Percentiles rank a stretch among this genome's conserved stretches.
phyloP scores from a whole-genome alignment of 176 grass and related monocot genomes.

The Carex myosuroides region DNA sequence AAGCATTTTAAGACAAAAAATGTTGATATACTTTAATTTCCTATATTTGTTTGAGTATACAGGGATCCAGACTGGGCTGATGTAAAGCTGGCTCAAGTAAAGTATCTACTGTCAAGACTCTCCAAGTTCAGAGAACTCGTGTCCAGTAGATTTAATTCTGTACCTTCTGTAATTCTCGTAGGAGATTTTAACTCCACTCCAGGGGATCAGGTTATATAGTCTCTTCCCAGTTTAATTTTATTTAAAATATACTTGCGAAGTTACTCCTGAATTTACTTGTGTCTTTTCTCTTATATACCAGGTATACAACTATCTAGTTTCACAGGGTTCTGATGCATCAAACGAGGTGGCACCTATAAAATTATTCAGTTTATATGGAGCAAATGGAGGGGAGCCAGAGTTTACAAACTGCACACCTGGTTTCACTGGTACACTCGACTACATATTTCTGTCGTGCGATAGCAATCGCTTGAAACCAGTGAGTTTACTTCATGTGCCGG shows the following conservation, averaged over 20 bases:
- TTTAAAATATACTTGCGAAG: not conserved
- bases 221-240: not conserved
- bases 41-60: constrained; percentile 23
- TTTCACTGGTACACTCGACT: constrained; percentile 88
- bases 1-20: not conserved
- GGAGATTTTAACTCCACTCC: constrained; percentile 96
- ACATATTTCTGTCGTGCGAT: constrained; percentile 41
- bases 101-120: constrained; percentile 76
- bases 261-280: not conserved
- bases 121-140: constrained; percentile 65
- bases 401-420: constrained; percentile 88
- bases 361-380: constrained; percentile 61
- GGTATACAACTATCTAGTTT: constrained; percentile 75
- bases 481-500: constrained; percentile 58
- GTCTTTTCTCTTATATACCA: constrained; percentile 24
- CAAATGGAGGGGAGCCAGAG: constrained; percentile 69
- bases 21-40: constrained; percentile 22
- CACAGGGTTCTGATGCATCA: constrained; percentile 15
- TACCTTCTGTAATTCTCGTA: constrained; percentile 69
- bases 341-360: constrained; percentile 31
- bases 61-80: constrained; percentile 90
- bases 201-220: constrained; percentile 49
- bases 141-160: constrained; percentile 52
- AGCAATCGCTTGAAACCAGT: constrained; percentile 45
- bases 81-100: constrained; percentile 90